Conservation (phyloP, 768 basidiomycete species). For the Hypholoma fasciculare region DNA sequence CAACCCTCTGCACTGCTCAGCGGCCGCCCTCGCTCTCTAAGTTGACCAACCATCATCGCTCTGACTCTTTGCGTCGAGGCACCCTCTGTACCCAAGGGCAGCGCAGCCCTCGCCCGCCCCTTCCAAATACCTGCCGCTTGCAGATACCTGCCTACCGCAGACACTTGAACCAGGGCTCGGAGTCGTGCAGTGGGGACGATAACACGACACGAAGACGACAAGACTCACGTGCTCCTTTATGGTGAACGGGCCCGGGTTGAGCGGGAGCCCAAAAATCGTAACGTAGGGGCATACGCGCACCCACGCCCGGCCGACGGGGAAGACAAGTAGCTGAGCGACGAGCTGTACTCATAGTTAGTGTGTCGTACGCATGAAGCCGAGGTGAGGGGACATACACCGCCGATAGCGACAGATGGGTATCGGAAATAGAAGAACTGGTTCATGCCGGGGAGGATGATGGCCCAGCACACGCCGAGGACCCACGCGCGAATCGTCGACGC, state of each 20-base stretch:
- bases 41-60: no score
- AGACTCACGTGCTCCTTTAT: slow-evolving; percentile 62
- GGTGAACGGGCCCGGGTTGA: slow-evolving; percentile 76
- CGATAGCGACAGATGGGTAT: slow-evolving; percentile 63
- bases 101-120: no score
- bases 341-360: slow-evolving; percentile 31
- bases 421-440: slow-evolving; percentile 81
- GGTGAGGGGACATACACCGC: slow-evolving; percentile 37
- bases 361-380: not conserved
- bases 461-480: slow-evolving; percentile 56
- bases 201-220: not conserved
- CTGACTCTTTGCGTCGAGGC: no score
- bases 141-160: no score
- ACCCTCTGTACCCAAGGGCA: no score
- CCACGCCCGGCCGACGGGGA: slow-evolving; percentile 69
- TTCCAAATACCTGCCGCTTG: no score
- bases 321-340: slow-evolving; percentile 70
- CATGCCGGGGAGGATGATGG: slow-evolving; percentile 65
- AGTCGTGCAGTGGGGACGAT: no score
- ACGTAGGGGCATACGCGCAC: slow-evolving; percentile 57
- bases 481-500: slow-evolving; percentile 59
- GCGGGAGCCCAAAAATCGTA: slow-evolving; percentile 54
- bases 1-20: no score
- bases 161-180: no score
- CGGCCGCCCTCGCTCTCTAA: no score